phyloP scores from a whole-genome alignment of 441 rosid genomes.

The Gossypium davidsonii region DNA sequence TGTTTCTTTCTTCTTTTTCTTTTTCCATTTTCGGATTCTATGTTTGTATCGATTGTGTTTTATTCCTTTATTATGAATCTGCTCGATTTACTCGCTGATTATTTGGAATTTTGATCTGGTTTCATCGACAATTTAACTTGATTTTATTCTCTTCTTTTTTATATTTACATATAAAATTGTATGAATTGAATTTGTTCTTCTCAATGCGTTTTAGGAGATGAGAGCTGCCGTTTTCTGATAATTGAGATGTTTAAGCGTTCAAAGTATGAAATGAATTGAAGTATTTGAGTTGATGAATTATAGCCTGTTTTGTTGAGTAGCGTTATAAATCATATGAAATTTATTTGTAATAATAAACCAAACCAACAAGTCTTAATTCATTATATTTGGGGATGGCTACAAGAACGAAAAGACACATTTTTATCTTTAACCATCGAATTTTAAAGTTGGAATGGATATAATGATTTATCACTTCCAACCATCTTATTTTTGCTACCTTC shows the following conservation, averaged over 20 bases:
- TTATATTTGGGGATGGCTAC: not conserved
- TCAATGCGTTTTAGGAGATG: not conserved
- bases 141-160: not conserved
- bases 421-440: too few species aligned
- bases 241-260: not conserved
- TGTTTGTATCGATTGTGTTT: not conserved
- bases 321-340: not conserved
- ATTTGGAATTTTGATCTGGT: not conserved
- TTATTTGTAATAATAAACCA: not conserved
- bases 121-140: not conserved
- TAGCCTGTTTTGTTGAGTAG: not conserved
- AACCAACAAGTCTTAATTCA: too few species aligned
- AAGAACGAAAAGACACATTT: not conserved
- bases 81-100: conserved; percentile 1
- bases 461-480: not conserved
- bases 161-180: not conserved
- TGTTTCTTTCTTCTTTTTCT: not conserved
- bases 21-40: not conserved
- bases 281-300: not conserved
- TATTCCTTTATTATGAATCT: not conserved
- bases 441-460: not conserved
- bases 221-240: not conserved
- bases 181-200: not conserved
- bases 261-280: not conserved
- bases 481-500: not conserved